These are phyloP conservation scores for Tylopilus felleus DNA, from an alignment of 768 basidiomycete species.

Conservation along the genomic window DNA sequence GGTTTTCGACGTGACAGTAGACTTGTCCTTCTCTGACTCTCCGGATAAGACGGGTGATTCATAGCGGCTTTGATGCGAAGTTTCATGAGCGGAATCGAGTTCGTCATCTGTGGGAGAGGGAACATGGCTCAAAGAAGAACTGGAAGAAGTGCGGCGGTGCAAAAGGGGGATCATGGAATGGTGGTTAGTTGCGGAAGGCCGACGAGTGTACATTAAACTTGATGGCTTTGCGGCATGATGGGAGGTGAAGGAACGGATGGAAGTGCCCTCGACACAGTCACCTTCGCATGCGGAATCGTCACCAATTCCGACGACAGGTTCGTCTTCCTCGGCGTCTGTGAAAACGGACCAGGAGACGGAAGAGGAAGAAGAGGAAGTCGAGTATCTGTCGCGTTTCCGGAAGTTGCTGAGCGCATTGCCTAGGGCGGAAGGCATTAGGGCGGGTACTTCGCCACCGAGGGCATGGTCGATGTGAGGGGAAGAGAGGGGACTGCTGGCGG, in stretches of 20 bases:
- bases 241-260: constrained; percentile 41
- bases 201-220: constrained; percentile 61
- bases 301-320: constrained; percentile 33
- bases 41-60: constrained; percentile 33
- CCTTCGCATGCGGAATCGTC: constrained; percentile 31
- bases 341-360: constrained; percentile 64
- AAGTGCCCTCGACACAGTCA: constrained; percentile 32
- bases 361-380: constrained; percentile 61
- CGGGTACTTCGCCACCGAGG: constrained; percentile 58
- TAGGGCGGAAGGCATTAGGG: constrained; percentile 58
- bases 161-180: constrained; percentile 56
- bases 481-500: constrained; percentile 61
- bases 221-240: constrained; percentile 37
- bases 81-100: constrained; percentile 38
- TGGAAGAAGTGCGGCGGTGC: constrained; percentile 49
- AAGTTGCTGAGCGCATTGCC: constrained; percentile 50
- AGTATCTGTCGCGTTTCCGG: constrained; percentile 46
- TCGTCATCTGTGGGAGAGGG: constrained; percentile 44
- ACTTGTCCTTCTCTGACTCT: constrained; percentile 24
- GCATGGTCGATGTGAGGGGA: constrained; percentile 60
- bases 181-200: constrained; percentile 70
- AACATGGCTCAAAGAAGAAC: constrained; percentile 30
- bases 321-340: constrained; percentile 63
- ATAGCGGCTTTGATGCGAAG: constrained; percentile 17
- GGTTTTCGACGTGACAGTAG: constrained; percentile 36